Conservation (phyloP, 1,139 yeast genomes). For the Pichia norvegensis region DNA sequence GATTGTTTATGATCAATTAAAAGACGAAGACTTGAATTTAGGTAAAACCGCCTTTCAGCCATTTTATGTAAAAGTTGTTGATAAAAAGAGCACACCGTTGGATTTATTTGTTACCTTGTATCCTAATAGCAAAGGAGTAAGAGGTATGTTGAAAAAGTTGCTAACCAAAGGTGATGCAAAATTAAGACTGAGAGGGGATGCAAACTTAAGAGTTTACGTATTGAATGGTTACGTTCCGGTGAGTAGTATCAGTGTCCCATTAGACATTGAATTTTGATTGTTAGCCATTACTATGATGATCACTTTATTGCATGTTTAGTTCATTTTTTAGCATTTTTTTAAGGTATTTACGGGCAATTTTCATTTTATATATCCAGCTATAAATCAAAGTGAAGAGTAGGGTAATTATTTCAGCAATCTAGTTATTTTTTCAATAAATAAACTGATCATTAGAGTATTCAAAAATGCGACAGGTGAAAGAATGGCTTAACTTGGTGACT, state of each 20-base stretch:
- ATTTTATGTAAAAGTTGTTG: constrained; percentile 23
- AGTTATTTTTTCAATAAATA: neutral
- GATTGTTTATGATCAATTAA: constrained; percentile 15
- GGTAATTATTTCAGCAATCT: neutral
- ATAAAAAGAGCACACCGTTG: constrained; percentile 22
- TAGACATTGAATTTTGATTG: constrained; percentile 20
- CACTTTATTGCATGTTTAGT: neutral
- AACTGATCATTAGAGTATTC: neutral
- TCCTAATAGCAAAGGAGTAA: constrained; percentile 28
- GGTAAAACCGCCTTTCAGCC: constrained; percentile 25
- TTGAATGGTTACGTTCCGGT: constrained; percentile 29
- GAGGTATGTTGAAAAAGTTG: constrained; percentile 27
- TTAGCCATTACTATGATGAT: no score
- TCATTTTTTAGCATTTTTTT: neutral
- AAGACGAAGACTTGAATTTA: constrained; percentile 18
- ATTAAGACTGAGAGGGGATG: constrained; percentile 29
- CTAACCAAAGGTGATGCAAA: constrained; percentile 26
- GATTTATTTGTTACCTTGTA: constrained; percentile 24
- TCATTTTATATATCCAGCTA: constrained; percentile 1
- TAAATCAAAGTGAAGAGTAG: neutral
- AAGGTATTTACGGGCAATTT: neutral
- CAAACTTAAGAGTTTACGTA: constrained; percentile 25
- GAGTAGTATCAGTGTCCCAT: constrained; percentile 26
- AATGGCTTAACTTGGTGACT: constrained; percentile 15
- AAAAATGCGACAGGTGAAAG: neutral